Evolutionary conservation across 495 filamentous ascomycete genomes (phyloP).

Genomic region (Aspergillus sclerotioniger): DNA sequence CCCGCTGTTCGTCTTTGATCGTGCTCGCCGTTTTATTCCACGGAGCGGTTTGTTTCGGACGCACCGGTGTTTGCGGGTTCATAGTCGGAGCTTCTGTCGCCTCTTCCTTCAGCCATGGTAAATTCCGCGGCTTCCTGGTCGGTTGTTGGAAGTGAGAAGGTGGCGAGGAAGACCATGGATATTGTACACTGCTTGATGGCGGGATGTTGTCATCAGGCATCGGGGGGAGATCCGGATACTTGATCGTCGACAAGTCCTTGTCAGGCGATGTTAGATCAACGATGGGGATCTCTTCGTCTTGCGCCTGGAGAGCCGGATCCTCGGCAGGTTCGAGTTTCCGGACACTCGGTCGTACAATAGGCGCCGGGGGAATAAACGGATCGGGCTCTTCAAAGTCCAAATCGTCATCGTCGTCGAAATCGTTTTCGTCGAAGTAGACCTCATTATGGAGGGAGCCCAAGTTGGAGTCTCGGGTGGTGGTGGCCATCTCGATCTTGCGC

Average conservation of each 20-base stretch:
- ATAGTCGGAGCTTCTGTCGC: conserved; percentile 19
- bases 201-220: conserved; percentile 29
- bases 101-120: conserved; percentile 53
- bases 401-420: conserved; percentile 54
- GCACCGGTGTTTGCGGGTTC: conserved; percentile 36
- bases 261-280: conserved; percentile 2
- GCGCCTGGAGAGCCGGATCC: conserved; percentile 24
- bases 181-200: conserved; percentile 51
- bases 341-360: conserved; percentile 12
- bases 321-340: conserved; percentile 21
- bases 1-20: conserved; percentile 77
- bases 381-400: conserved; percentile 45
- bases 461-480: conserved; percentile 28
- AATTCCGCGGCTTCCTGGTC: conserved; percentile 46
- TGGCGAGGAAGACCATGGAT: conserved; percentile 66
- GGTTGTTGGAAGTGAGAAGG: conserved; percentile 46
- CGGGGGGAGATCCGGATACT: conserved; percentile 43
- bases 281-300: conserved; percentile 7
- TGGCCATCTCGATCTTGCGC: conserved; percentile 42
- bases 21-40: conserved; percentile 86
- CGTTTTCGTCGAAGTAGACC: conserved; percentile 55
- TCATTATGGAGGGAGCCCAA: conserved; percentile 44
- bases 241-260: conserved; percentile 26
- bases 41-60: conserved; percentile 37
- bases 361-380: conserved; percentile 26